Conservation (phyloP, 2,329 filamentous ascomycete genomes). For the Epichloe bromicola region DNA sequence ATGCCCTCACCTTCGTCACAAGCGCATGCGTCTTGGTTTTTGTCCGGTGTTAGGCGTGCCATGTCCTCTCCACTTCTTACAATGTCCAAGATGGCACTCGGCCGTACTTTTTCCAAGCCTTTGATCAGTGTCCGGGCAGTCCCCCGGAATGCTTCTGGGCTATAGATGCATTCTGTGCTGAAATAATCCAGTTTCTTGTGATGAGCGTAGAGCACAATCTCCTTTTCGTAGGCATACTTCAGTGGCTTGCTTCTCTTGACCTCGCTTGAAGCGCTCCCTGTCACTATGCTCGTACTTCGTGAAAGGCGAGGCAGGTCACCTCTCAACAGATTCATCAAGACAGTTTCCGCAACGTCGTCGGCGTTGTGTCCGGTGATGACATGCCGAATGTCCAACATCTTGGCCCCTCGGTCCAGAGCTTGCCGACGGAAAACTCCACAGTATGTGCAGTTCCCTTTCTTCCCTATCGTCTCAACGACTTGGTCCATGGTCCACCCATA, state of each 20-base stretch:
- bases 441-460: constrained; percentile 98
- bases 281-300: constrained; percentile 82
- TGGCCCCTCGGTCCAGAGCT: constrained; percentile 83
- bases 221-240: constrained; percentile 98
- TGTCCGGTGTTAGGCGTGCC: constrained; percentile 52
- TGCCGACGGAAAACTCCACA: constrained; percentile 93
- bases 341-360: constrained; percentile 92
- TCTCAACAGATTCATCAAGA: constrained; percentile 90
- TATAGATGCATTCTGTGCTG: constrained; percentile 96
- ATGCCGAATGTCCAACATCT: constrained; percentile 74
- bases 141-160: constrained; percentile 88
- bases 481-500: constrained; percentile 99
- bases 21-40: constrained; percentile 21
- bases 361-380: constrained; percentile 97
- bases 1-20: constrained; percentile 25
- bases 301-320: constrained; percentile 82
- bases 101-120: constrained; percentile 81
- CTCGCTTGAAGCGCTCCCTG: constrained; percentile 61
- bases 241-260: constrained; percentile 93
- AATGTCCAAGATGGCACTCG: constrained; percentile 89
- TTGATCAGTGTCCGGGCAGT: constrained; percentile 89
- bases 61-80: constrained; percentile 94
- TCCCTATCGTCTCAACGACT: constrained; percentile 89
- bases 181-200: constrained; percentile 97
- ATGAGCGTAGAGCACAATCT: constrained; percentile 94